A percentile compares a stretch with the other conserved stretches of the same genome.
Evolutionary conservation across 768 basidiomycete genomes (phyloP).

Genomic region (Lentinula edodes): DNA sequence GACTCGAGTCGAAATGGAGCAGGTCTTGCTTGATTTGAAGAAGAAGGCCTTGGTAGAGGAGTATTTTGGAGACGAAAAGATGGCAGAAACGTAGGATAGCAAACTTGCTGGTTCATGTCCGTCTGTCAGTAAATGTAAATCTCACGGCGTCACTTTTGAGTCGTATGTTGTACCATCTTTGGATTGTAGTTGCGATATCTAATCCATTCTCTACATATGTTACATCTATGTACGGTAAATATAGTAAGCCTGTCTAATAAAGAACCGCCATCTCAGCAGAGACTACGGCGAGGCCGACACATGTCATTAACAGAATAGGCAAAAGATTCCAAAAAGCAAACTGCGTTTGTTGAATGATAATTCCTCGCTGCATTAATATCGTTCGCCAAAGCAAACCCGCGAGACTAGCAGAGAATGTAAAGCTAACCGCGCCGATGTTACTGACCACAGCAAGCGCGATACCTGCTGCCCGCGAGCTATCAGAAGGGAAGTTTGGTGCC

Average conservation of each 20-base stretch:
- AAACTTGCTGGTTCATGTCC: neutral
- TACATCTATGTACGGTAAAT: too few relatives aligned
- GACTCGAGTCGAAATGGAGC: conserved; percentile 73
- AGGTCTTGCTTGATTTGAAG: conserved; percentile 63
- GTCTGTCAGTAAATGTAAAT: too few relatives aligned
- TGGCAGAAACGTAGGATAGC: neutral
- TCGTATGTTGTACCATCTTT: neutral
- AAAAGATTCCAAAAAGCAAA: conserved; percentile 74
- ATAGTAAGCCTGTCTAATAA: conserved; percentile 13
- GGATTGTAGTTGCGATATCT: too few relatives aligned
- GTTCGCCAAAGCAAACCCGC: conserved; percentile 82
- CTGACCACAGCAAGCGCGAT: conserved; percentile 79
- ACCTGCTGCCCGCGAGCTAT: conserved; percentile 48
- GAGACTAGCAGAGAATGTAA: conserved; percentile 83
- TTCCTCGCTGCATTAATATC: conserved; percentile 71
- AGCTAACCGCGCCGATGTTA: conserved; percentile 88
- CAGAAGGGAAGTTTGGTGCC: conserved; percentile 28
- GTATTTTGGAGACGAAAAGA: conserved; percentile 39
- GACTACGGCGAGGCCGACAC: conserved; percentile 62
- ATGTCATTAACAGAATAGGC: conserved; percentile 61
- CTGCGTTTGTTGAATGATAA: conserved; percentile 50
- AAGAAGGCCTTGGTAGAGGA: conserved; percentile 84
- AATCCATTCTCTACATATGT: too few relatives aligned
- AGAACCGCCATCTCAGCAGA: conserved; percentile 72
- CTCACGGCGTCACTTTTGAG: neutral